Base-by-base conservation (phyloP, 345 rosid genomes). In the Eutrema yunnanense region DNA sequence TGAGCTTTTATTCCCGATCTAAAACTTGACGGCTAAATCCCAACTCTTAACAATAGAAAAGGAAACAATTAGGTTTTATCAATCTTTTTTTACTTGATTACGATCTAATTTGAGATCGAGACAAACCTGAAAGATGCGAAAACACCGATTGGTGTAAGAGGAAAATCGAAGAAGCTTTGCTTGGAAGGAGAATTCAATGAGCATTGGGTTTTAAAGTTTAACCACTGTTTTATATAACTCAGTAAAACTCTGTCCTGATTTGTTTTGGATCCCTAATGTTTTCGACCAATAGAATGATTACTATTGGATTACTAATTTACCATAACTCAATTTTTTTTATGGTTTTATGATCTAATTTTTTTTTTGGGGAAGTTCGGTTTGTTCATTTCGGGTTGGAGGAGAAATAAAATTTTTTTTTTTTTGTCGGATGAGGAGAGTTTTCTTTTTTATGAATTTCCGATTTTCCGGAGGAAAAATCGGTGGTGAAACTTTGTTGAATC, bases 51-150 rank as follows among this genome's bases (percentile, higher is more conserved):
- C 22, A 19, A 19, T 19, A 19, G 33, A 11, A 46, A 8, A 10
- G 13, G 34, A 48, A 73, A 8, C 33, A 57, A 41, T 32, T 41
- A 41, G 11, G 49, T 50, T 56, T 48, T 4, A 41, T 51, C 29
- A 40, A 66, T 46, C 22, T 0, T 6, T 22, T 22, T 19, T 12
- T 0, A n/a, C 29, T 13, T 9, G 38, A 50, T 2, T 42, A 37
- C 30, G 41, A 74, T 67, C 22, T 51, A 14, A 1, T 33, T 67
- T 40, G 73, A 52, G 62, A 74, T 67, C 32, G 32, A 59, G 19
- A 67, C 73, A 43, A 67, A 74, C 78, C 73, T 74, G 78, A 50
- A 49, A 42, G 54, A 33, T 58, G 67, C 67, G 30, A 29, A 73
- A 56, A 6, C 37, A 42, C 54, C 19, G 7, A 58, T 13, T 64